A percentile compares a stretch with the other conserved stretches of the same genome.
phyloP scores from a whole-genome alignment of 2,329 filamentous ascomycete species.

The Pseudogymnoascus sp. region DNA sequence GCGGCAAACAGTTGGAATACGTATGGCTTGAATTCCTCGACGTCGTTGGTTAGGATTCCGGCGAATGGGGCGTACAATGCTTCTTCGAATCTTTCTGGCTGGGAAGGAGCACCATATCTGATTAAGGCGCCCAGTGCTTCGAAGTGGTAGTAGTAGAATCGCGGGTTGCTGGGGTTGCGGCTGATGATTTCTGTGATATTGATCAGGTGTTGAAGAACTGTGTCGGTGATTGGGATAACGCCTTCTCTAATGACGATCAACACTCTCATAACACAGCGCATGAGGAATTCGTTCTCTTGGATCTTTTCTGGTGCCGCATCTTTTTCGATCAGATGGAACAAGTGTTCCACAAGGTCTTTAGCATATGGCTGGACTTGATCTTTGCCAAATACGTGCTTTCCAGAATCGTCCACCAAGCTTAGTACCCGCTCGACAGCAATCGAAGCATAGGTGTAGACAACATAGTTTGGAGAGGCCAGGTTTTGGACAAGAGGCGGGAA shows the following conservation, averaged over 20 bases:
- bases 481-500: constrained; percentile 88
- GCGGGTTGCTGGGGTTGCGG: constrained; percentile 90
- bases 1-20: constrained; percentile 93
- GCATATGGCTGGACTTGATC: constrained; percentile 71
- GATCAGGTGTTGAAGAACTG: constrained; percentile 73
- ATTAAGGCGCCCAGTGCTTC: constrained; percentile 88
- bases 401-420: constrained; percentile 67
- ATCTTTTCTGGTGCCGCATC: constrained; percentile 81
- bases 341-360: constrained; percentile 76
- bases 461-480: constrained; percentile 81
- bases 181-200: constrained; percentile 87
- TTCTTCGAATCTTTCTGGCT: constrained; percentile 66
- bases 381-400: constrained; percentile 70
- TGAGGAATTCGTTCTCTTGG: constrained; percentile 97
- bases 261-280: constrained; percentile 97
- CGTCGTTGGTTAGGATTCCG: constrained; percentile 67
- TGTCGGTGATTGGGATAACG: constrained; percentile 63
- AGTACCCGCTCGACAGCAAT: constrained; percentile 93
- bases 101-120: constrained; percentile 57
- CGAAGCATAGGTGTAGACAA: constrained; percentile 94
- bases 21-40: constrained; percentile 90
- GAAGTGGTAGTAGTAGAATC: constrained; percentile 98
- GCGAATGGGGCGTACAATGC: constrained; percentile 79
- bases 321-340: constrained; percentile 86
- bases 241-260: constrained; percentile 87